These are phyloP conservation scores for Fragaria iinumae DNA, from an alignment of 306 rosid genomes.

Conservation along the genomic window DNA sequence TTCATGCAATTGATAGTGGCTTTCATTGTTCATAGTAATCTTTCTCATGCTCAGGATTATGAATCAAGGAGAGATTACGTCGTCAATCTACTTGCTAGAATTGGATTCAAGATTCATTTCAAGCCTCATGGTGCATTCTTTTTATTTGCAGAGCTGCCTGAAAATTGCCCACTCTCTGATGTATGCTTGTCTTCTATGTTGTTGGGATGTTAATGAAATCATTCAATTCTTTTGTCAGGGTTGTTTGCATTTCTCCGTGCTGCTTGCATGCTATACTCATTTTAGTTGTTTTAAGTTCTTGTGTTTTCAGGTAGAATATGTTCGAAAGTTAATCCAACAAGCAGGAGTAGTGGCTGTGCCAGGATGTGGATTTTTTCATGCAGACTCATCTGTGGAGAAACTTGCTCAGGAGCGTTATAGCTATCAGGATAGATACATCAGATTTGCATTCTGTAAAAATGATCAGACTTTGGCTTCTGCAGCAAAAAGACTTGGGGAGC, in stretches of 20 bases:
- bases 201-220: not conserved
- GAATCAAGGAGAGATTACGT: constrained; percentile 68
- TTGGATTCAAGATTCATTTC: constrained; percentile 67
- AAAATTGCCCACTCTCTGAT: constrained; percentile 58
- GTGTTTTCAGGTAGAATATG: constrained; percentile 63
- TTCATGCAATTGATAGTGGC: constrained; percentile 5
- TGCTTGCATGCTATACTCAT: not conserved
- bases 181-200: constrained; percentile 38
- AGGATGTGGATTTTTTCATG: constrained; percentile 69
- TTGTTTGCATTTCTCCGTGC: not conserved
- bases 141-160: constrained; percentile 75
- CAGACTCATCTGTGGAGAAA: constrained; percentile 33
- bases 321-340: constrained; percentile 57
- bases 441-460: constrained; percentile 92
- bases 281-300: not conserved
- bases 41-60: constrained; percentile 56
- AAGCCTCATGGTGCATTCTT: constrained; percentile 85
- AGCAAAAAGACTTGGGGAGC: constrained; percentile 48
- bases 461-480: constrained; percentile 57
- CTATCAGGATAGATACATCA: constrained; percentile 62
- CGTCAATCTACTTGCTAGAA: constrained; percentile 45
- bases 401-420: constrained; percentile 17
- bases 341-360: constrained; percentile 93
- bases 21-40: constrained; percentile 3
- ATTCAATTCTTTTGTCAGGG: not conserved